These are phyloP conservation scores for Cystobasidiaceae sp. DNA, from an alignment of 1,284 basidiomycete genomes.

Conservation along the genomic window DNA sequence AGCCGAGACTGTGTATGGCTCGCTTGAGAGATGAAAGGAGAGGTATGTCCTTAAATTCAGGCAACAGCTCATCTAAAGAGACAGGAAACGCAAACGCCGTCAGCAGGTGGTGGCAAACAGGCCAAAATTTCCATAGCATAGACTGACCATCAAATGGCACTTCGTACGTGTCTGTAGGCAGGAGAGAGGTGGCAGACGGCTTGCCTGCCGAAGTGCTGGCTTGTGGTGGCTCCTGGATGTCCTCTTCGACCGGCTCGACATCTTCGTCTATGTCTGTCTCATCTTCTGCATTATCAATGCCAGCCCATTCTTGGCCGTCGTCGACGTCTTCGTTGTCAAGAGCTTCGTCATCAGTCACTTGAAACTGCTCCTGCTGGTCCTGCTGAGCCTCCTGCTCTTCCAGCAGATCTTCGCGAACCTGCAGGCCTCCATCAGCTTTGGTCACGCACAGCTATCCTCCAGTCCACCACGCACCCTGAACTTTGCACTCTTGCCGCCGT, in stretches of 20 bases:
- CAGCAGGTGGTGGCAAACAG: neutral
- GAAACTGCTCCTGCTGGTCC: neutral
- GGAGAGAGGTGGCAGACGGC: neutral
- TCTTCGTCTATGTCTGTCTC: too few species aligned
- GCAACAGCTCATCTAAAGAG: slow-evolving; percentile 37
- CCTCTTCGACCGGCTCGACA: slow-evolving; percentile 29
- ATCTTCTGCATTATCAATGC: too few species aligned
- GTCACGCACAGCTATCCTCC: too few species aligned
- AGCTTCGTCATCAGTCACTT: slow-evolving; percentile 33
- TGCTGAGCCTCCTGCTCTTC: neutral
- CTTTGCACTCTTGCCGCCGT: slow-evolving; percentile 45
- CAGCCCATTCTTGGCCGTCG: too few species aligned
- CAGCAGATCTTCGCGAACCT: too few species aligned
- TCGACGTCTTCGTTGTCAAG: slow-evolving; percentile 19
- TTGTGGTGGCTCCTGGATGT: slow-evolving; percentile 8
- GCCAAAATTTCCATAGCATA: neutral
- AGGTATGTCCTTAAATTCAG: slow-evolving; percentile 52
- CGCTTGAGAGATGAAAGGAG: slow-evolving; percentile 62
- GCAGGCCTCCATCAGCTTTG: neutral
- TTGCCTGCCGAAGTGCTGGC: slow-evolving; percentile 18
- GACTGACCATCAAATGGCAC: slow-evolving; percentile 14
- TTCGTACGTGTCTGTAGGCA: neutral
- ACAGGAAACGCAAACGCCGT: neutral
- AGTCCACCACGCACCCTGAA: slow-evolving; percentile 35
- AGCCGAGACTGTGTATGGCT: slow-evolving; percentile 64